phyloP scores from a whole-genome alignment of 2,329 filamentous ascomycete genomes.

The Zymoseptoria ardabiliae region DNA sequence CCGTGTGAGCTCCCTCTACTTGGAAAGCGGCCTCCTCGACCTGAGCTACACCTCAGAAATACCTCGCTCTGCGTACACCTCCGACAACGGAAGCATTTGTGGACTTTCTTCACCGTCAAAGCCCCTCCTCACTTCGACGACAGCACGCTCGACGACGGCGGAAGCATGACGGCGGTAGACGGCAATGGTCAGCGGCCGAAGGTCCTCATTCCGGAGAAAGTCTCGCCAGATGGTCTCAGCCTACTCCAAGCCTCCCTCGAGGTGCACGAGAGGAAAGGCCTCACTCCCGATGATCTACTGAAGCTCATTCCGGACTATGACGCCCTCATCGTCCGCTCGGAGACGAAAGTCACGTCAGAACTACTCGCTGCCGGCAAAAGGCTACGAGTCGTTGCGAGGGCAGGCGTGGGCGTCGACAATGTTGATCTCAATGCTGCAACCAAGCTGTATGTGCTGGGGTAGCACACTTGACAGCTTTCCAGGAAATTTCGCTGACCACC shows the following conservation, averaged over 20 bases:
- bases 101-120: background rate
- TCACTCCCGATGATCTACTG: conserved; percentile 57
- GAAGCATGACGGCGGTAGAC: background rate
- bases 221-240: conserved; percentile 69
- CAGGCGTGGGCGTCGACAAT: conserved; percentile 77
- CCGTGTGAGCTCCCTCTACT: background rate
- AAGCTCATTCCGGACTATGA: conserved; percentile 64
- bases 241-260: conserved; percentile 60
- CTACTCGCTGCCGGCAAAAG: conserved; percentile 60
- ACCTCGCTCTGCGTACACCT: background rate
- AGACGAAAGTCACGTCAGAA: conserved; percentile 68
- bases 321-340: conserved; percentile 70
- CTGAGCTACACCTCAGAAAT: background rate
- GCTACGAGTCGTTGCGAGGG: conserved; percentile 70
- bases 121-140: background rate
- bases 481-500: background rate
- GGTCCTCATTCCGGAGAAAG: conserved; percentile 70
- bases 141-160: background rate
- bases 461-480: background rate
- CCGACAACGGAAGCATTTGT: conserved; percentile 1
- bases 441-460: conserved; percentile 36
- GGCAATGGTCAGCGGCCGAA: conserved; percentile 31
- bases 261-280: conserved; percentile 59
- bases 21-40: background rate
- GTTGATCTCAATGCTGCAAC: conserved; percentile 70